A percentile compares a stretch with the other conserved stretches of the same genome.
Evolutionary conservation across 768 basidiomycete species (phyloP).

Genomic region (Pleurotus platypus): DNA sequence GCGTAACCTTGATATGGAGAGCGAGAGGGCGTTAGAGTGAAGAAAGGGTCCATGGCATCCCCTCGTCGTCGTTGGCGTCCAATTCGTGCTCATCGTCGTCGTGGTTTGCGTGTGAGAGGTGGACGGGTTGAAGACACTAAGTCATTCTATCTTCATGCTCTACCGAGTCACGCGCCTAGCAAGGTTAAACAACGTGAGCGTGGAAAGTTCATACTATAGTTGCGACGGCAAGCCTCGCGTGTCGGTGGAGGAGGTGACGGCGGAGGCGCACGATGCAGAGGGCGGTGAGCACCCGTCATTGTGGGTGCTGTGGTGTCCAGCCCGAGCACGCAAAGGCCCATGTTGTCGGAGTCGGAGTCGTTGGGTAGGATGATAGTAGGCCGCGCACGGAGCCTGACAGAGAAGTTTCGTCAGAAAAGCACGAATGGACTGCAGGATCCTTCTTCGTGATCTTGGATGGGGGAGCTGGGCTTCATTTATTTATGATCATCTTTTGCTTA

Average conservation of each 20-base stretch:
- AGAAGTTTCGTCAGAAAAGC: conserved; percentile 8
- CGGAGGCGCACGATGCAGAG: not conserved
- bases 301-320: conserved; percentile 3
- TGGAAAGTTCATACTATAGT: too few relatives aligned
- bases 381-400: conserved; percentile 3
- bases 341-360: not conserved
- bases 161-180: too few relatives aligned
- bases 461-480: too few relatives aligned
- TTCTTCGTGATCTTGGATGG: not conserved
- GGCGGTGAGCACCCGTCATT: not conserved
- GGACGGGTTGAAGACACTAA: not conserved
- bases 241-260: conserved; percentile 6
- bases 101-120: too few relatives aligned
- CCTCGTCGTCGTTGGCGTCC: too few relatives aligned
- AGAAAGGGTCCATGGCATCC: too few relatives aligned
- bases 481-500: too few relatives aligned
- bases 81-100: too few relatives aligned
- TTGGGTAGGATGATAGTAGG: not conserved
- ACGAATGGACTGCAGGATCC: not conserved
- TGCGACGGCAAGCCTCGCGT: not conserved
- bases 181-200: too few relatives aligned
- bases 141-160: not conserved
- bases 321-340: not conserved
- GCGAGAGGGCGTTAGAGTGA: too few relatives aligned
- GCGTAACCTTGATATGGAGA: too few relatives aligned